Conservation (phyloP, 2,329 filamentous ascomycete species). For the Epicoccum nigrum region DNA sequence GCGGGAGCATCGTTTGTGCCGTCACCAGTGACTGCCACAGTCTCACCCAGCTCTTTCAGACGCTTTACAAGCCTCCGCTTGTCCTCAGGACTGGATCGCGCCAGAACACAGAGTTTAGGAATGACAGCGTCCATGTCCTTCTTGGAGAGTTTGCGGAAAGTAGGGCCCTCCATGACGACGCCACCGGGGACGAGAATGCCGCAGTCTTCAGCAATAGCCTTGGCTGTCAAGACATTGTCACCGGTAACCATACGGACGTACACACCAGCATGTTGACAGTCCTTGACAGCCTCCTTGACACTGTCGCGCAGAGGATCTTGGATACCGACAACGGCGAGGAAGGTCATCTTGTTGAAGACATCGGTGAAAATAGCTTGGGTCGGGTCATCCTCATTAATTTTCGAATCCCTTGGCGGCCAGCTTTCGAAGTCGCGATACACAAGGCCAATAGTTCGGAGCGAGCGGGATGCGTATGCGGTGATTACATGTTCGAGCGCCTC, state of each 20-base stretch:
- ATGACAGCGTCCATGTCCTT: slow-evolving; percentile 63
- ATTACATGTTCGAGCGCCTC: slow-evolving; percentile 70
- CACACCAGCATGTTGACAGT: slow-evolving; percentile 78
- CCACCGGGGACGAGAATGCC: slow-evolving; percentile 75
- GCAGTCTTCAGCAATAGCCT: slow-evolving; percentile 79
- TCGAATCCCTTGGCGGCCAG: slow-evolving; percentile 73
- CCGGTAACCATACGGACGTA: slow-evolving; percentile 86
- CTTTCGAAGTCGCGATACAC: slow-evolving; percentile 82
- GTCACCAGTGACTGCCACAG: slow-evolving; percentile 82
- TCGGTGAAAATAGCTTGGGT: slow-evolving; percentile 70
- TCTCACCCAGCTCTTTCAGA: slow-evolving; percentile 72
- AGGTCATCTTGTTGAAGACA: slow-evolving; percentile 74
- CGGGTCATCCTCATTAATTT: slow-evolving; percentile 65
- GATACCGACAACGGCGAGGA: slow-evolving; percentile 77
- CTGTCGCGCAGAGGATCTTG: slow-evolving; percentile 79
- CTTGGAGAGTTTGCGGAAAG: slow-evolving; percentile 74
- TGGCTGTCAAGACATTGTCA: slow-evolving; percentile 79
- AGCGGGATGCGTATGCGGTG: slow-evolving; percentile 76
- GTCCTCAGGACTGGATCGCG: slow-evolving; percentile 72
- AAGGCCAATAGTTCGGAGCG: slow-evolving; percentile 83
- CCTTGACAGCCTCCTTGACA: slow-evolving; percentile 73
- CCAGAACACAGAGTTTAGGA: slow-evolving; percentile 70
- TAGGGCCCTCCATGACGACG: slow-evolving; percentile 77
- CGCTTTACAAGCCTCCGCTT: slow-evolving; percentile 69
- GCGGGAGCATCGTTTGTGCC: slow-evolving; percentile 85